Percentiles rank a stretch among this genome's conserved stretches.
Conservation (phyloP, 1,284 basidiomycete genomes). For the Flammula alnicola region DNA sequence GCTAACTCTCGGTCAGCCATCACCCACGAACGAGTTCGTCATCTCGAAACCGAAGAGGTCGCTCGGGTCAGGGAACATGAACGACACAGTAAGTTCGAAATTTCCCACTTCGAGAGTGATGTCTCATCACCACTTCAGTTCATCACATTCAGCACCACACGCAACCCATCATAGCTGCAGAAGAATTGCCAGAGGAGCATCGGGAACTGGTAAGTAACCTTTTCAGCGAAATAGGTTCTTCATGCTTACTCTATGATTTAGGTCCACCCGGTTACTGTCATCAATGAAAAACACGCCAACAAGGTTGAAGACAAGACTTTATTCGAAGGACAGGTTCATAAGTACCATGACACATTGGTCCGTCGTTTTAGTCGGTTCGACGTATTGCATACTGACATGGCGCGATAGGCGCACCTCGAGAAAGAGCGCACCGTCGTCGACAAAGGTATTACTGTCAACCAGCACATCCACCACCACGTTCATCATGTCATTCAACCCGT, state of each 20-base stretch:
- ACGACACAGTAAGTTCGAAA: constrained; percentile 30
- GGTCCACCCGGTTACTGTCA: constrained; percentile 29
- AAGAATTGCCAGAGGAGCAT: constrained; percentile 26
- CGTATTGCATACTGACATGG: not conserved
- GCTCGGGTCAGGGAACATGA: constrained; percentile 32
- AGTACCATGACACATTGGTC: constrained; percentile 31
- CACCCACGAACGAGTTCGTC: constrained; percentile 33
- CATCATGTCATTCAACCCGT: constrained; percentile 39
- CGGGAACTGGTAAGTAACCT: constrained; percentile 25
- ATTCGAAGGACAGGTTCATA: constrained; percentile 30
- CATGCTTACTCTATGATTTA: constrained; percentile 4
- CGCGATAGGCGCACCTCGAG: constrained; percentile 21
- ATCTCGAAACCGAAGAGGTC: constrained; percentile 35
- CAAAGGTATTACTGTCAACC: constrained; percentile 31
- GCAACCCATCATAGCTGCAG: constrained; percentile 30
- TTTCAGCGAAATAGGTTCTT: no score
- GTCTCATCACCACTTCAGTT: constrained; percentile 21
- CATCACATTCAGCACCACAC: constrained; percentile 39
- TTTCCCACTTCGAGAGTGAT: not conserved
- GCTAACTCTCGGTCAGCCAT: constrained; percentile 24
- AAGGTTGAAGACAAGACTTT: constrained; percentile 30
- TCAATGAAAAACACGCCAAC: constrained; percentile 32
- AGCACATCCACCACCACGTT: constrained; percentile 35
- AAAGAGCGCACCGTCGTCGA: constrained; percentile 35
- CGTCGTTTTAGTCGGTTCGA: not conserved